Evolutionary conservation across 306 rosid genomes (phyloP), one percentile per base, ranked within the genome.

Genomic region (Corylus heterophylla): DNA sequence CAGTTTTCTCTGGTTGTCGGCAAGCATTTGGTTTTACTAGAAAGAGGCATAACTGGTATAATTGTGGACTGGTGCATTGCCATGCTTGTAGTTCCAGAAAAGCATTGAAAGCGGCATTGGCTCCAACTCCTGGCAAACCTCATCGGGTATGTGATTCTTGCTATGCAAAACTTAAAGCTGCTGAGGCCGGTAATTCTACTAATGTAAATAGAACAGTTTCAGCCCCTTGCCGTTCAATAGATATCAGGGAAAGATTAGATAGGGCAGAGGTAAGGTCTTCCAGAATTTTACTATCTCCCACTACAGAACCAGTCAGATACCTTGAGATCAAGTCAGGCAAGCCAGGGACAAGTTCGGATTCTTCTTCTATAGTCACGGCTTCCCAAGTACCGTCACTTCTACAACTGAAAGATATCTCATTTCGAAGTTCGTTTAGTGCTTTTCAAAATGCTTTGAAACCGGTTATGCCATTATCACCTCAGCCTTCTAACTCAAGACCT

Each of bases 101-200:
- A 82, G 97, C 96, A 62, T 31, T 82, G 61, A 88, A 51, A 85
- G 98, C 97, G 63, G 93, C 98, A 78, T 81, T 96, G 86, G 99
- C 99, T 82, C 96, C 98, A 20, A 93, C 94, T 22, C 98, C 98
- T 25, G 91, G 99, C 80, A 96, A 96, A 84, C 99, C 97, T 7
- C 97, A 93, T 81, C 96, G 99, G 1, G 99, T 96, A 16, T 96
- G 99, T 68, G 98, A 96, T 82, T 80, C 92, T 83, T 96, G 99
- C 79, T 81, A 83, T 85, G 64, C 85, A 14, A 96, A 96, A 87
- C 92, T 96, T 67, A 96, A 89, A 87, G 79, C 87, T 76, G 81
- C 83, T 39, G 98, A 91, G 74, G 76, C 77, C 70, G 82, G 85
- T 47, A 31, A 45, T 56, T 55, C 76, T 82, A 83, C 82, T 64